Evolutionary conservation across 176 grass and related monocot genomes (phyloP).

Genomic region (Cenchrus americanus): DNA sequence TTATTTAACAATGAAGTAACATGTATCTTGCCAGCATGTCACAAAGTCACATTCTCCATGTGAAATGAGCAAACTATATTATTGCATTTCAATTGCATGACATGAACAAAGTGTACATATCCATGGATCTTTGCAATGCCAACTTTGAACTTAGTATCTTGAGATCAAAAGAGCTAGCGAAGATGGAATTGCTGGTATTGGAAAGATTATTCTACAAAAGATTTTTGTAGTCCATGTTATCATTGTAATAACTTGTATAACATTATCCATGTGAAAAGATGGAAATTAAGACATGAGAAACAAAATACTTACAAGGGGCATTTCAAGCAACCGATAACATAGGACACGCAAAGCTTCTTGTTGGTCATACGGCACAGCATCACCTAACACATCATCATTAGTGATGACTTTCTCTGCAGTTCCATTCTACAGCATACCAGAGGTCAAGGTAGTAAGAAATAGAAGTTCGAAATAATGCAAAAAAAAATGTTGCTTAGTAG

Average conservation of each 20-base stretch:
- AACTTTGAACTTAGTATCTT: not conserved
- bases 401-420: slow-evolving; percentile 73
- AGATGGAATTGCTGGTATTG: not conserved
- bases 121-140: slow-evolving; percentile 5
- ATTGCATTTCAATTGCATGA: slow-evolving; percentile 2
- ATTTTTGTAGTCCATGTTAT: slow-evolving; percentile 6
- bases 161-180: slow-evolving; percentile 27
- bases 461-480: not conserved
- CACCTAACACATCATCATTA: slow-evolving; percentile 91
- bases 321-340: slow-evolving; percentile 92
- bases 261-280: not conserved
- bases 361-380: slow-evolving; percentile 74
- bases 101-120: slow-evolving; percentile 27
- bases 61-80: not conserved
- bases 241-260: not conserved
- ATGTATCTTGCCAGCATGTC: slow-evolving; percentile 16
- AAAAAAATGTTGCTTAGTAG: not conserved
- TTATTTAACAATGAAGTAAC: not conserved
- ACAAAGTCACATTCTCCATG: slow-evolving; percentile 1
- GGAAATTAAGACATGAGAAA: not conserved
- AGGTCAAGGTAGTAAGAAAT: slow-evolving; percentile 29
- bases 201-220: slow-evolving; percentile 21
- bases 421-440: slow-evolving; percentile 60
- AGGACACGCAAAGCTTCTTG: slow-evolving; percentile 75
- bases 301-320: slow-evolving; percentile 59